Conservation (phyloP, 176 grass and related monocot species). For the Ampelocalamus luodianensis region DNA sequence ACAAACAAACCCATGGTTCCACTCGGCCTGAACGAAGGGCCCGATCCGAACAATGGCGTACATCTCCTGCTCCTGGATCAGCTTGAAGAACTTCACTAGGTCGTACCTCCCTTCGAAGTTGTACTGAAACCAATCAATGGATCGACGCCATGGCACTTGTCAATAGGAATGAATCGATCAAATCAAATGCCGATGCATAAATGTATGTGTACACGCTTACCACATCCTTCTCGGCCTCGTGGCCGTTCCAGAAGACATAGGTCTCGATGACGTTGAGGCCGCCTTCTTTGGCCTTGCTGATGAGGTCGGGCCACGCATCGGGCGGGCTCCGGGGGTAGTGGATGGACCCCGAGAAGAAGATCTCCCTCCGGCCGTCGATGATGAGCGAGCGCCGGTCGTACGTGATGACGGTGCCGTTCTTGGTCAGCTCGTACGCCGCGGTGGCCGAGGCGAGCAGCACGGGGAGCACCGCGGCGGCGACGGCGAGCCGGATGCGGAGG, state of each 20-base stretch:
- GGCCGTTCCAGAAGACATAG: slow-evolving; percentile 90
- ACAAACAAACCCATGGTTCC: slow-evolving; percentile 86
- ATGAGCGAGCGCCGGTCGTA: slow-evolving; percentile 83
- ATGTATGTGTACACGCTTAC: slow-evolving; percentile 19
- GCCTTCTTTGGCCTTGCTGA: slow-evolving; percentile 71
- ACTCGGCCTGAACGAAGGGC: slow-evolving; percentile 90
- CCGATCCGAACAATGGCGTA: slow-evolving; percentile 73
- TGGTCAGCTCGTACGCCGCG: slow-evolving; percentile 12
- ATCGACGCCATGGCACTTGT: background rate
- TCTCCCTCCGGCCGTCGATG: slow-evolving; percentile 68
- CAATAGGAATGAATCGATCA: background rate
- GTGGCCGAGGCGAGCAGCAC: slow-evolving; percentile 2
- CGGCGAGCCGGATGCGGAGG: slow-evolving; percentile 32
- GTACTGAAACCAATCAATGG: slow-evolving; percentile 48
- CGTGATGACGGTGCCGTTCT: slow-evolving; percentile 37
- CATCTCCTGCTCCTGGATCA: slow-evolving; percentile 66
- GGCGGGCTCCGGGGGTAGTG: slow-evolving; percentile 84
- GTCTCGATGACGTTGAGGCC: slow-evolving; percentile 79
- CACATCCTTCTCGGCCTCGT: slow-evolving; percentile 62
- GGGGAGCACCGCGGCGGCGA: slow-evolving; percentile 12
- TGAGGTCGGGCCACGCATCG: slow-evolving; percentile 64
- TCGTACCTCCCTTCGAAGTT: slow-evolving; percentile 79
- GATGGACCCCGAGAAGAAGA: slow-evolving; percentile 85
- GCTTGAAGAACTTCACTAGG: slow-evolving; percentile 74
- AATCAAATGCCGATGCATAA: background rate